Evolutionary conservation across 2,329 filamentous ascomycete genomes (phyloP).

Genomic region (Exophiala oligosperma): DNA sequence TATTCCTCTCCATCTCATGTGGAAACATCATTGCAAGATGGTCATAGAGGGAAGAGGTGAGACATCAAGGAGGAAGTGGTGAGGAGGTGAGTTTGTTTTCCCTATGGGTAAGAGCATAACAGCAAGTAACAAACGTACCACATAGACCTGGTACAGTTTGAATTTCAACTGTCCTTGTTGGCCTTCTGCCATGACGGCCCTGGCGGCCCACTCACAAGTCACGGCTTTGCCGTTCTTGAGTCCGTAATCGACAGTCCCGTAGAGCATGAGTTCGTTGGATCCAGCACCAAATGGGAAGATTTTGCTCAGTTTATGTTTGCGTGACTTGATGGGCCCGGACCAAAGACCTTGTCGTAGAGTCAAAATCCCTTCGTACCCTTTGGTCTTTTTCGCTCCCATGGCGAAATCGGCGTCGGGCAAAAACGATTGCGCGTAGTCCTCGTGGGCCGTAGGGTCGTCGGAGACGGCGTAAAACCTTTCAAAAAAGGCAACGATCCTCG

Average conservation of each 20-base stretch:
- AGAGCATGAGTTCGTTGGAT: conserved; percentile 54
- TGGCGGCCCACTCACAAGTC: conserved; percentile 54
- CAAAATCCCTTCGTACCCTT: conserved; percentile 52
- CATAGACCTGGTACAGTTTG: conserved; percentile 33
- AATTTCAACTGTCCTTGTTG: conserved; percentile 26
- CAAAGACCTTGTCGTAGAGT: conserved; percentile 54
- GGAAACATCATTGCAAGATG: no score
- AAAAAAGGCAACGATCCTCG: conserved; percentile 29
- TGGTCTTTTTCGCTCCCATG: conserved; percentile 51
- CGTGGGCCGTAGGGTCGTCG: conserved; percentile 47
- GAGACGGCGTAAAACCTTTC: conserved; percentile 31
- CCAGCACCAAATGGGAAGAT: conserved; percentile 52
- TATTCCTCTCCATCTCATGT: no score
- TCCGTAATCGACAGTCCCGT: conserved; percentile 54
- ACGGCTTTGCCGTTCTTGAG: conserved; percentile 52
- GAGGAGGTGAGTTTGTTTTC: no score
- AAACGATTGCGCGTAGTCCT: conserved; percentile 50
- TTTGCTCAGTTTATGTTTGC: conserved; percentile 34
- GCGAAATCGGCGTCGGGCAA: conserved; percentile 51
- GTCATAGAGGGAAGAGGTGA: no score
- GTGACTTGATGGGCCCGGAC: conserved; percentile 48
- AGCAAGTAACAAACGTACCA: conserved; percentile 15
- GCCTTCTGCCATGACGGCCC: conserved; percentile 28
- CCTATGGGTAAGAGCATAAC: no score
- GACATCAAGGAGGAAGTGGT: no score